Percentiles rank a stretch among this genome's conserved stretches.
These are phyloP conservation scores for Rhodomyrtus tomentosa DNA, from an alignment of 345 rosid species.

Conservation along the genomic window DNA sequence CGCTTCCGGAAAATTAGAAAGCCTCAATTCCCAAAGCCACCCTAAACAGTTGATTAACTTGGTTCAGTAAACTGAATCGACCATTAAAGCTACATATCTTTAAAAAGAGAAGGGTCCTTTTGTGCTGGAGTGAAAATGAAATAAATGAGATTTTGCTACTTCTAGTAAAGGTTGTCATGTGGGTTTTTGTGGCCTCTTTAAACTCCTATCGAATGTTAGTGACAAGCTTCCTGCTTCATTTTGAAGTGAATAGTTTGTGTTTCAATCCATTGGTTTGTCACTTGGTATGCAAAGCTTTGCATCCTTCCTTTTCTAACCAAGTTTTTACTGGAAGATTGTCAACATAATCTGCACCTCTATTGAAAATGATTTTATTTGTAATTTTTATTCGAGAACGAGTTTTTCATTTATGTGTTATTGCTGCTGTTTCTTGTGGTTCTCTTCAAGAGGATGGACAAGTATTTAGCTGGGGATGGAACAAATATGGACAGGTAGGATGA, in stretches of 20 bases:
- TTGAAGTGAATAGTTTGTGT: not conserved
- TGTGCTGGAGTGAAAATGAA: not conserved
- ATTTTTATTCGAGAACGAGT: not conserved
- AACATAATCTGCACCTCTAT: not conserved
- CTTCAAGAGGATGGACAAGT: slow-evolving; percentile 46
- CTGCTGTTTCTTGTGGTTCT: not conserved
- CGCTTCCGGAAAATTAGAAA: not conserved
- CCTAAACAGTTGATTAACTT: not conserved
- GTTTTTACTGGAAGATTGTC: not conserved
- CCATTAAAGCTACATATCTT: not conserved
- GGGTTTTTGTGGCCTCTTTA: not conserved
- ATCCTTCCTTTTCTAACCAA: not conserved
- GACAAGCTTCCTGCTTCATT: not conserved
- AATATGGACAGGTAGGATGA: slow-evolving; percentile 63
- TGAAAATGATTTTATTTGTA: not conserved
- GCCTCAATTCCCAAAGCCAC: not conserved
- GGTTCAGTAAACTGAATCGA: not conserved
- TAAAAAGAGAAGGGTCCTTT: not conserved
- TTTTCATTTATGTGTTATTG: not conserved
- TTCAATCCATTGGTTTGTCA: not conserved
- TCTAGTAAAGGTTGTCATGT: not conserved
- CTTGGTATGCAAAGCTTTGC: not conserved
- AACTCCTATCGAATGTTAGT: not conserved
- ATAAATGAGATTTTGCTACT: not conserved
- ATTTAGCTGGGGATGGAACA: slow-evolving; percentile 89